Evolutionary conservation across 2,329 filamentous ascomycete species (phyloP).

Genomic region (Arachnopeziza araneosa): DNA sequence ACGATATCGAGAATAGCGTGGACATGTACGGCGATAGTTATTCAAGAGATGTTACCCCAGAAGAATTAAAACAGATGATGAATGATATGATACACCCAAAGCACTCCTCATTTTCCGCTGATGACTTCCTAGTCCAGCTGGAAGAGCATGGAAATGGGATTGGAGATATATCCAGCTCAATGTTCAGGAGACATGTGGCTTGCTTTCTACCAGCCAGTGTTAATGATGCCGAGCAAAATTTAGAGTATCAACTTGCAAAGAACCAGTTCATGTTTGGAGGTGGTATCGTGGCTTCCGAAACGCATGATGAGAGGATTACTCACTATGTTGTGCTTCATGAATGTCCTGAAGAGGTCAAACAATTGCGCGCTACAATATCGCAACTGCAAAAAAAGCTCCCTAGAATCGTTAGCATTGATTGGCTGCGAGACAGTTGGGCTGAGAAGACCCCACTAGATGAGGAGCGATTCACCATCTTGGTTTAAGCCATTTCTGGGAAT

Average conservation of each 20-base stretch:
- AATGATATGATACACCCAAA: slow-evolving; percentile 41
- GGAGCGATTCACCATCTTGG: slow-evolving; percentile 46
- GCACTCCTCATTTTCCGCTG: slow-evolving; percentile 40
- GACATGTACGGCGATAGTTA: slow-evolving; percentile 84
- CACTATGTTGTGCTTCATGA: slow-evolving; percentile 61
- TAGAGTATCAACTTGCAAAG: slow-evolving; percentile 40
- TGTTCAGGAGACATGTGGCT: slow-evolving; percentile 43
- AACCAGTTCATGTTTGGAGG: slow-evolving; percentile 65
- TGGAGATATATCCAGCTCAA: slow-evolving; percentile 41
- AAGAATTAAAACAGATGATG: slow-evolving; percentile 55
- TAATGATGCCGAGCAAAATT: slow-evolving; percentile 16
- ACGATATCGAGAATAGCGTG: slow-evolving; percentile 53
- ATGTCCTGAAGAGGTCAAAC: slow-evolving; percentile 1
- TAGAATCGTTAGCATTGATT: slow-evolving; percentile 61
- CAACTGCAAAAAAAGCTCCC: slow-evolving; percentile 47
- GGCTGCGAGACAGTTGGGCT: slow-evolving; percentile 77
- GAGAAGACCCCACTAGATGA: slow-evolving; percentile 77
- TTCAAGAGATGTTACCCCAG: slow-evolving; percentile 58
- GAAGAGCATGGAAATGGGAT: slow-evolving; percentile 50
- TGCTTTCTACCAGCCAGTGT: slow-evolving; percentile 37
- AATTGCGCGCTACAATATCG: slow-evolving; percentile 33
- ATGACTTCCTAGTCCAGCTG: slow-evolving; percentile 48
- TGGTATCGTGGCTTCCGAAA: slow-evolving; percentile 48
- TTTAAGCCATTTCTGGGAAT: not conserved
- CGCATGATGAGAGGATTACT: slow-evolving; percentile 54